phyloP scores from a whole-genome alignment of 306 rosid species.

The Fagus crenata region DNA sequence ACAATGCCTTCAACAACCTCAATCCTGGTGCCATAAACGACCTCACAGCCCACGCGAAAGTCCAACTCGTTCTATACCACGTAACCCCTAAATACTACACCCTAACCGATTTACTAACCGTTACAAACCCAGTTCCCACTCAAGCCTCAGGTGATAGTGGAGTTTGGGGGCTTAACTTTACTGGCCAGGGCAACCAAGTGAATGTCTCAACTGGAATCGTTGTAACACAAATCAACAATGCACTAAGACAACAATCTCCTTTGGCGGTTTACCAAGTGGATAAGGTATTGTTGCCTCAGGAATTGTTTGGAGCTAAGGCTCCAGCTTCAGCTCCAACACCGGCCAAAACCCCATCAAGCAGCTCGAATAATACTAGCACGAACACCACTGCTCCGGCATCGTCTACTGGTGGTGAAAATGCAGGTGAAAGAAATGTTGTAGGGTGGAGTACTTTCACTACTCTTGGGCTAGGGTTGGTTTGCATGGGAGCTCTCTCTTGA shows the following conservation, averaged over 20 bases:
- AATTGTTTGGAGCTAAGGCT: slow-evolving; percentile 49
- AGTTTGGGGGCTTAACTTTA: slow-evolving; percentile 68
- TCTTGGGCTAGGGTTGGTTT: slow-evolving; percentile 39
- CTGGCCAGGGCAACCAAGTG: slow-evolving; percentile 67
- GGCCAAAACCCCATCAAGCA: slow-evolving; percentile 27
- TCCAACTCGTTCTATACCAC: slow-evolving; percentile 61
- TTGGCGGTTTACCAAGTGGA: slow-evolving; percentile 62
- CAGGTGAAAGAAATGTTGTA: slow-evolving; percentile 26
- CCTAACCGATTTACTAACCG: slow-evolving; percentile 44
- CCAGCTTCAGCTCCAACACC: slow-evolving; percentile 43
- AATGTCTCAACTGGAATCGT: slow-evolving; percentile 65
- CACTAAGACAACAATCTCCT: slow-evolving; percentile 55
- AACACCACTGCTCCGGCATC: slow-evolving; percentile 25
- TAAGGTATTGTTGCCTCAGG: slow-evolving; percentile 60
- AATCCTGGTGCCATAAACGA: slow-evolving; percentile 55
- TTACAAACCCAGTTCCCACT: slow-evolving; percentile 81
- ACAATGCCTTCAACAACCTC: slow-evolving; percentile 77
- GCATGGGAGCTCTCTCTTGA: slow-evolving; percentile 39
- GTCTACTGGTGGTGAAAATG: slow-evolving; percentile 12
- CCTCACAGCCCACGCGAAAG: slow-evolving; percentile 48
- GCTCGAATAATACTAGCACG: background rate
- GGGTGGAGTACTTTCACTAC: slow-evolving; percentile 28
- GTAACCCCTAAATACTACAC: slow-evolving; percentile 62
- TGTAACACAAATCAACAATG: slow-evolving; percentile 47
- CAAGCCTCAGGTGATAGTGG: slow-evolving; percentile 43